Conservation (phyloP, 495 filamentous ascomycete genomes). For the Tuber borchii region DNA sequence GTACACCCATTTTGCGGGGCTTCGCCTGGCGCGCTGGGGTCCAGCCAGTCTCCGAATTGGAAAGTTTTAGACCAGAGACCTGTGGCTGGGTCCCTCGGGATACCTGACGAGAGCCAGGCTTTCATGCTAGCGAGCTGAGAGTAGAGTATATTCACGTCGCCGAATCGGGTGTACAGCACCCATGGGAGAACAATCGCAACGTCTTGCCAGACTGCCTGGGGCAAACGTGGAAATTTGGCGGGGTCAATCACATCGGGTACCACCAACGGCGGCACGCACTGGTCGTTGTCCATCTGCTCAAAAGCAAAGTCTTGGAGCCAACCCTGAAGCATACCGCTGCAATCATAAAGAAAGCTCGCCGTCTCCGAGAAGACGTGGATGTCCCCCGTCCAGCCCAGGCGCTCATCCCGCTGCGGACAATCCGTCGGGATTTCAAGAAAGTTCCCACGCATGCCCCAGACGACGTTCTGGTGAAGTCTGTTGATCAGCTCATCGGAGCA, state of each 20-base stretch:
- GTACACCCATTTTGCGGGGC: slow-evolving; percentile 45
- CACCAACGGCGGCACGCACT: slow-evolving; percentile 45
- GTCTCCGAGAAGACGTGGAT: slow-evolving; percentile 49
- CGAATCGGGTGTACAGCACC: slow-evolving; percentile 46
- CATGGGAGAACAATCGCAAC: slow-evolving; percentile 47
- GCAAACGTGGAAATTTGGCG: slow-evolving; percentile 12
- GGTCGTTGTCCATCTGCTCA: slow-evolving; percentile 43
- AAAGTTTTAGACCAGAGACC: slow-evolving; percentile 45
- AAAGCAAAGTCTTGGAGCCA: slow-evolving; percentile 49
- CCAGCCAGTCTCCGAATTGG: slow-evolving; percentile 53
- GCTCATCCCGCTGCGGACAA: slow-evolving; percentile 54
- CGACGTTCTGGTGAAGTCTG: slow-evolving; percentile 48
- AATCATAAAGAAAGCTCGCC: slow-evolving; percentile 50
- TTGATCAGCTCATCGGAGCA: slow-evolving; percentile 50
- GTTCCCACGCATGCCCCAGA: slow-evolving; percentile 53
- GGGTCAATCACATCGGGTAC: slow-evolving; percentile 44
- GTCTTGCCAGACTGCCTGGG: slow-evolving; percentile 50
- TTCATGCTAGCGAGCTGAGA: slow-evolving; percentile 48
- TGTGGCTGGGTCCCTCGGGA: slow-evolving; percentile 44
- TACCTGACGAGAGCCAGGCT: slow-evolving; percentile 49
- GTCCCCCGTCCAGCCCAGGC: slow-evolving; percentile 55
- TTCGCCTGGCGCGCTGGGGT: slow-evolving; percentile 48
- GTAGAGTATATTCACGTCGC: slow-evolving; percentile 45
- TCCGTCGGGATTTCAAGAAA: slow-evolving; percentile 53
- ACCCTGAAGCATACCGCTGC: slow-evolving; percentile 47